Percentiles rank a stretch among this genome's conserved stretches.
Conservation (phyloP, 805 yeast species). For the Komagataella mondaviorum region DNA sequence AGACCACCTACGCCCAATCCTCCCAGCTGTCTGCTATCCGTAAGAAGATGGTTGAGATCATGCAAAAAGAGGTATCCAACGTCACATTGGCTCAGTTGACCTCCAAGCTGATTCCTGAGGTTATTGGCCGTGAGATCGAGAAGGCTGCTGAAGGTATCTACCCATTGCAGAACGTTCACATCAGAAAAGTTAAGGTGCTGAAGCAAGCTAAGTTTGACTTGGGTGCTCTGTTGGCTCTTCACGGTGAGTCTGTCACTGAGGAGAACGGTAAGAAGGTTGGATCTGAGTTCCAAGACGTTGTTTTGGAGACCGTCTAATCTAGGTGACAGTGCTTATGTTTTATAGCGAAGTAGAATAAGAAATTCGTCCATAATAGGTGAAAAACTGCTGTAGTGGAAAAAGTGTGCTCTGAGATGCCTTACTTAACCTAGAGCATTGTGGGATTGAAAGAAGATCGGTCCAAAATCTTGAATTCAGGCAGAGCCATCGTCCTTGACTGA, state of each 20-base stretch:
- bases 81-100: constrained; percentile 94
- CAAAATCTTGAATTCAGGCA: no score
- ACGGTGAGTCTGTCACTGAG: constrained; percentile 90
- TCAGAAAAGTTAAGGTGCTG: constrained; percentile 97
- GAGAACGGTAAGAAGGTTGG: constrained; percentile 97
- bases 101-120: constrained; percentile 96
- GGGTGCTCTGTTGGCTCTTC: constrained; percentile 91
- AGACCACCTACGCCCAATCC: constrained; percentile 95
- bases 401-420: background rate
- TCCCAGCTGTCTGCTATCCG: constrained; percentile 96
- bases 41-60: constrained; percentile 92
- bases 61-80: constrained; percentile 92
- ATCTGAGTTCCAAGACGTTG: constrained; percentile 95
- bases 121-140: constrained; percentile 96
- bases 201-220: constrained; percentile 98
- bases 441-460: no score
- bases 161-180: constrained; percentile 98
- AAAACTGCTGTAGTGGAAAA: background rate
- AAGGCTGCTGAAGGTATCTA: constrained; percentile 88
- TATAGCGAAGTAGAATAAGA: constrained; percentile 2
- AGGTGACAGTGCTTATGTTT: background rate
- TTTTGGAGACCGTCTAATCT: constrained; percentile 88
- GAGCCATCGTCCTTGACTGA: no score
- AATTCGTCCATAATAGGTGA: background rate
- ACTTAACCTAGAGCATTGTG: no score